Conservation (phyloP, 2,329 filamentous ascomycete species). For the Ophiocordyceps camponoti-leonardi region DNA sequence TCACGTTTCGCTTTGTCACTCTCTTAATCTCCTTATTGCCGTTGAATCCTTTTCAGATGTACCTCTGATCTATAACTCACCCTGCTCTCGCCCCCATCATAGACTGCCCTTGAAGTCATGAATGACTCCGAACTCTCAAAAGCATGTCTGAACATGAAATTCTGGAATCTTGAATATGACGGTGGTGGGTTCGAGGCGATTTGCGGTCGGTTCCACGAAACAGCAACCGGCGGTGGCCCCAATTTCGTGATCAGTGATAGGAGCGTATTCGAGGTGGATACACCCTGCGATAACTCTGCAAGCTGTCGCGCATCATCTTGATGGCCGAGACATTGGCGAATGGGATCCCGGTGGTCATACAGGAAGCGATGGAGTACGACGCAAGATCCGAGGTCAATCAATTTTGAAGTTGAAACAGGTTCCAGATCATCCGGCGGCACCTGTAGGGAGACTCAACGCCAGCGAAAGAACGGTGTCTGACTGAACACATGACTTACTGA, state of each 20-base stretch:
- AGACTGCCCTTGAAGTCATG: slow-evolving; percentile 46
- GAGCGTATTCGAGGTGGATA: slow-evolving; percentile 39
- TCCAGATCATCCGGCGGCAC: slow-evolving; percentile 31
- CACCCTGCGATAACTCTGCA: slow-evolving; percentile 30
- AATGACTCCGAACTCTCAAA: slow-evolving; percentile 48
- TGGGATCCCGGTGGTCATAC: slow-evolving; percentile 56
- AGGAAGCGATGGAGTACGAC: slow-evolving; percentile 51
- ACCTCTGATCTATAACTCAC: slow-evolving; percentile 11
- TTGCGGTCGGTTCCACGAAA: slow-evolving; percentile 51
- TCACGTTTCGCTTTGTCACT: too few species aligned
- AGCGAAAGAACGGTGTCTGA: background rate
- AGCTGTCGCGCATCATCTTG: slow-evolving; percentile 38
- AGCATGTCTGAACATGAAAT: slow-evolving; percentile 56
- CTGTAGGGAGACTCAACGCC: slow-evolving; percentile 8
- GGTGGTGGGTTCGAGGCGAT: slow-evolving; percentile 47
- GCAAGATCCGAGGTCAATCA: slow-evolving; percentile 54
- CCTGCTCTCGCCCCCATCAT: slow-evolving; percentile 55
- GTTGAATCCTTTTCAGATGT: too few species aligned
- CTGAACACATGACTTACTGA: slow-evolving; percentile 29
- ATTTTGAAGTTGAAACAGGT: slow-evolving; percentile 23
- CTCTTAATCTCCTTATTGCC: too few species aligned
- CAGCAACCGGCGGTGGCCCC: slow-evolving; percentile 48
- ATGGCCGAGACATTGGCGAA: slow-evolving; percentile 44
- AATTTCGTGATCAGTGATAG: slow-evolving; percentile 47
- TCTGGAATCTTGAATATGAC: slow-evolving; percentile 50